phyloP scores from a whole-genome alignment of 805 yeast species.

The Sungouiozyma intestinalis region DNA sequence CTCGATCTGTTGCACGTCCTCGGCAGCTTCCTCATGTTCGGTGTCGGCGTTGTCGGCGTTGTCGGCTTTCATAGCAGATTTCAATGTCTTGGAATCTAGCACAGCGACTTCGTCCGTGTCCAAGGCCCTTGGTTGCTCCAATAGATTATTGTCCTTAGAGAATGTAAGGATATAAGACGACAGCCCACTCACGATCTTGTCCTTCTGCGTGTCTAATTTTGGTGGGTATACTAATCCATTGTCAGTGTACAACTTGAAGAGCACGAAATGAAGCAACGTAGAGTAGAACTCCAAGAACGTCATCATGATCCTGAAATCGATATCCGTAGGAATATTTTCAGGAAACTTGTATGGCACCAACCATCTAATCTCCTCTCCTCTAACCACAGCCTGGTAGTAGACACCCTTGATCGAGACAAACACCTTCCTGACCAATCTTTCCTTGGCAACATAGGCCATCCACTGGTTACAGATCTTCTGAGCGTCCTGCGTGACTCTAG shows the following conservation, averaged over 20 bases:
- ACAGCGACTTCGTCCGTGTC: conserved; percentile 22
- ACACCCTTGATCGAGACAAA: conserved; percentile 97
- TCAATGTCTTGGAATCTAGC: conserved; percentile 37
- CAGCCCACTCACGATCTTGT: conserved; percentile 84
- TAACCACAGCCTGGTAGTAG: conserved; percentile 80
- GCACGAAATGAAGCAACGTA: conserved; percentile 77
- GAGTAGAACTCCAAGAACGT: conserved; percentile 94
- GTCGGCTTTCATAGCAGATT: conserved; percentile 41
- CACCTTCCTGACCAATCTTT: conserved; percentile 71
- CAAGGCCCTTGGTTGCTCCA: conserved; percentile 7
- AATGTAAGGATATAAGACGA: conserved; percentile 69
- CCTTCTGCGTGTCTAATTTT: conserved; percentile 55
- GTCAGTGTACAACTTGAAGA: conserved; percentile 78
- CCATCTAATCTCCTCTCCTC: conserved; percentile 93
- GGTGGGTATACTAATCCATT: conserved; percentile 88
- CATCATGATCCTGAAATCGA: conserved; percentile 93
- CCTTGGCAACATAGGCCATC: conserved; percentile 87
- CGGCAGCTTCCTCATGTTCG: conserved; percentile 27
- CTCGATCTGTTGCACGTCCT: conserved; percentile 32
- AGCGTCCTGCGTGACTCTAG: conserved; percentile 80
- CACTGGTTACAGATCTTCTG: conserved; percentile 83
- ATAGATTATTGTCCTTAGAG: conserved; percentile 25
- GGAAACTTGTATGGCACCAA: conserved; percentile 96
- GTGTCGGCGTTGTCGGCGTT: conserved; percentile 30
- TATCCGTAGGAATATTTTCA: conserved; percentile 84